Evolutionary conservation across 495 filamentous ascomycete genomes (phyloP), one percentile per base, ranked within the genome.

Genomic region (Ramalina peruviana): DNA sequence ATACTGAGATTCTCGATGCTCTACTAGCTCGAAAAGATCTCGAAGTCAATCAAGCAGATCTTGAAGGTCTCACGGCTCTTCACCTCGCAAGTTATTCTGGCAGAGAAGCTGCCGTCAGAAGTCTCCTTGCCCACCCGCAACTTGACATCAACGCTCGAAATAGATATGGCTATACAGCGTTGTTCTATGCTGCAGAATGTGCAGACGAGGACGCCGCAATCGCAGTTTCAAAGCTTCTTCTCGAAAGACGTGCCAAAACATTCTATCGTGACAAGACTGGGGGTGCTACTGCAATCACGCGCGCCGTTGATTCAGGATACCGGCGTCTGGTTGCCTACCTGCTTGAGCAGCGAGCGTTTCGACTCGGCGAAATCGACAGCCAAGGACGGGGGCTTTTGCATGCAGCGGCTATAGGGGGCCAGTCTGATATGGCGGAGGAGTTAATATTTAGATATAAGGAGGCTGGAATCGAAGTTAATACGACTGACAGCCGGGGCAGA

Each of bases 321-420:
- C 10, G 33, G 6, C 36, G 15, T 11, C 39, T 40, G 10, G 41
- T 56, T 1, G 25, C 52, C 13, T 6, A 20, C 2, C 4, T 56
- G 30, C 7, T 51, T 5, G 37, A 52, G 3, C 15, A 45, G 7
- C n/a, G 19, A n/a, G 15, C 33, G 2, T 39, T 39, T 13, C 36
- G 47, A 12, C 19, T 56, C 2, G 6, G 19, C 17, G 12, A 21
- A 13, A 33, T 46, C 1, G 55, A 54, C 30, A 10, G 37, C n/a
- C 16, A 41, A 1, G 48, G 49, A 4, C 51, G 54, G 25, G 51
- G 48, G 3, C 51, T 58, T 2, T 37, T 61, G 12, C 54, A 54
- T 36, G 37, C 20, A 11, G 55, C 58, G 9, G 52, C 52, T 1
- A 23, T 55, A 19, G 36, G 40, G 9, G 58, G 55, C 6, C 27